Percentiles rank a stretch among this genome's conserved stretches.
These are phyloP conservation scores for Paxillus ammoniavirescens DNA, from an alignment of 768 basidiomycete genomes.

Conservation along the genomic window DNA sequence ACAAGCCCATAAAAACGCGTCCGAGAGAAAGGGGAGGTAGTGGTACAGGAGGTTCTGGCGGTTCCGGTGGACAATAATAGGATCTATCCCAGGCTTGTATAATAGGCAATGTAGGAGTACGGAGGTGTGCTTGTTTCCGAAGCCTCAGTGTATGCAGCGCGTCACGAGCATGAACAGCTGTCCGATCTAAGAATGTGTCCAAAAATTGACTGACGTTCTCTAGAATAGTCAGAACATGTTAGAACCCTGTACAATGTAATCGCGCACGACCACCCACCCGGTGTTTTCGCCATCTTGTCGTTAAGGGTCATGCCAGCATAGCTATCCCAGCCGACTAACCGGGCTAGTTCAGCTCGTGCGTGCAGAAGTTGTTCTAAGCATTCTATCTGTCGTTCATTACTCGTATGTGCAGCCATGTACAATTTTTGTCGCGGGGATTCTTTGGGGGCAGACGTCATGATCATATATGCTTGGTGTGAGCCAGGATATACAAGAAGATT, in stretches of 20 bases:
- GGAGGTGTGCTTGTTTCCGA: conserved; percentile 75
- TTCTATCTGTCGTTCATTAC: conserved; percentile 69
- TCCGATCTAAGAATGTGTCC: conserved; percentile 75
- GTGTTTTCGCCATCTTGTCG: conserved; percentile 97
- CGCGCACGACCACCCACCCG: conserved; percentile 50
- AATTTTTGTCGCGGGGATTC: conserved; percentile 81
- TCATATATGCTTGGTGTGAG: conserved; percentile 89
- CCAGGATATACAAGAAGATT: conserved; percentile 81
- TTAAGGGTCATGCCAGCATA: conserved; percentile 84
- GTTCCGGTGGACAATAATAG: conserved; percentile 83
- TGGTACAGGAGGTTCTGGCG: conserved; percentile 70
- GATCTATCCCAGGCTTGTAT: conserved; percentile 98
- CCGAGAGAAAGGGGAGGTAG: conserved; percentile 81
- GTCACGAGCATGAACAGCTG: conserved; percentile 68
- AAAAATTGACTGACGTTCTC: conserved; percentile 90
- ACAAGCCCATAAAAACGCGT: conserved; percentile 90
- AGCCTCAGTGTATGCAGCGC: conserved; percentile 67
- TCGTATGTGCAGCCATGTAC: conserved; percentile 81
- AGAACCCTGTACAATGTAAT: background rate
- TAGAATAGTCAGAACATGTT: conserved; percentile 21
- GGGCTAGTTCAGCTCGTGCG: conserved; percentile 79
- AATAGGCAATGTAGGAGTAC: conserved; percentile 51
- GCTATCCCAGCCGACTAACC: conserved; percentile 79
- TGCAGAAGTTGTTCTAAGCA: conserved; percentile 74
- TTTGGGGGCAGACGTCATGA: conserved; percentile 83